Conservation (phyloP, 2,329 filamentous ascomycete genomes). For the Rutstroemia sp. region DNA sequence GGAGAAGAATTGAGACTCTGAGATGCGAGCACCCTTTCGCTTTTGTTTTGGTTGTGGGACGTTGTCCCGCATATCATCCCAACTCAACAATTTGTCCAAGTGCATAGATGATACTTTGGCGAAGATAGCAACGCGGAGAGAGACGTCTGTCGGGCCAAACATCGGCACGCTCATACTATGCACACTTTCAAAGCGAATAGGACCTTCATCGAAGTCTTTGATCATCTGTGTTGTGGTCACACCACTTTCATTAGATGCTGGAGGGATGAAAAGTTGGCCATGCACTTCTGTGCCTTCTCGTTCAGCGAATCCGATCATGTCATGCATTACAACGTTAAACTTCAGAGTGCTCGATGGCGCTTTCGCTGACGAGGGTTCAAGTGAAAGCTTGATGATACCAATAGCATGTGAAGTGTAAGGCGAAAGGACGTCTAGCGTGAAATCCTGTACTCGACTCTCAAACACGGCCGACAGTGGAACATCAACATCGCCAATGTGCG, state of each 20-base stretch:
- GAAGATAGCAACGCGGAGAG: conserved; percentile 81
- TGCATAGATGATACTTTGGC: conserved; percentile 89
- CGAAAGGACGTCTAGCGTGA: conserved; percentile 81
- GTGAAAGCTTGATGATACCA: conserved; percentile 80
- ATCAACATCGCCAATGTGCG: conserved; percentile 85
- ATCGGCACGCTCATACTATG: conserved; percentile 95
- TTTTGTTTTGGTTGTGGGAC: conserved; percentile 50
- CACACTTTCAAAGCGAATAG: conserved; percentile 91
- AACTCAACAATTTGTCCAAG: conserved; percentile 92
- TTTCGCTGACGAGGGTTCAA: conserved; percentile 89
- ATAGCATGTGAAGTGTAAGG: conserved; percentile 88
- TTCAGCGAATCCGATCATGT: conserved; percentile 89
- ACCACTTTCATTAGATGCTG: conserved; percentile 80
- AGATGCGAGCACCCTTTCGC: conserved; percentile 56
- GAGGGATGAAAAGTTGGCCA: conserved; percentile 92
- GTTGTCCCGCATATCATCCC: conserved; percentile 94
- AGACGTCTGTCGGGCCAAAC: conserved; percentile 65
- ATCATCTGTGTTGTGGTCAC: conserved; percentile 96
- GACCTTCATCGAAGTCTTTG: conserved; percentile 83
- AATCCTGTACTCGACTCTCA: conserved; percentile 89
- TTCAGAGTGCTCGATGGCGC: conserved; percentile 89
- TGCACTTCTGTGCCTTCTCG: conserved; percentile 93
- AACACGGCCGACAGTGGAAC: conserved; percentile 91
- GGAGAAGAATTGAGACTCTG: conserved; percentile 86
- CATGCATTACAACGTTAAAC: conserved; percentile 98